phyloP scores from a whole-genome alignment of 2,329 filamentous ascomycete genomes.

The Talaromyces sp. region DNA sequence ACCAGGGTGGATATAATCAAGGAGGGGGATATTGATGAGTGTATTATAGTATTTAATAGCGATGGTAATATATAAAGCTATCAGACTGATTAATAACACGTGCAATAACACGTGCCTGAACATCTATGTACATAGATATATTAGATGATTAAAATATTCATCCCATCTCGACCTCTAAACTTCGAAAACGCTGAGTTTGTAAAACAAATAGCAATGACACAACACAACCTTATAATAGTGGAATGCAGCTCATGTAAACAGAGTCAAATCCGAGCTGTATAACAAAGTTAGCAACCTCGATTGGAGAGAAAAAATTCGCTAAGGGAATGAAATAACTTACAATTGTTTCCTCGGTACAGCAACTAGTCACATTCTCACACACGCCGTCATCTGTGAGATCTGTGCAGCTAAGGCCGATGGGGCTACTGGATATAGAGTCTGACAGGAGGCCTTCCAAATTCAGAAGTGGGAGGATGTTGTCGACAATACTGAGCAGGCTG shows the following conservation, averaged over 20 bases:
- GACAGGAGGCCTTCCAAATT: not conserved
- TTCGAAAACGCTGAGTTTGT: not conserved
- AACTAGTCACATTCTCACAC: constrained; percentile 7
- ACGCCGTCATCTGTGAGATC: not conserved
- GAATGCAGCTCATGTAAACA: not conserved
- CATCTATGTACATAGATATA: not conserved
- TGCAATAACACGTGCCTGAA: not conserved
- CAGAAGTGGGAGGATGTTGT: constrained; percentile 1
- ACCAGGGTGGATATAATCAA: constrained; percentile 4
- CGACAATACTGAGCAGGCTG: not conserved
- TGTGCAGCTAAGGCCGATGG: constrained; percentile 1
- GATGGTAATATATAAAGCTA: not conserved
- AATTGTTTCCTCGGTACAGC: constrained; percentile 3
- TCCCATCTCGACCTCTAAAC: not conserved
- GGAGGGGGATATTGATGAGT: not conserved
- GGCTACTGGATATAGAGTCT: not conserved
- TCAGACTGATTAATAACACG: not conserved
- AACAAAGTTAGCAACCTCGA: not conserved
- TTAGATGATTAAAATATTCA: not conserved
- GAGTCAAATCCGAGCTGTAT: not conserved
- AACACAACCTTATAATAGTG: not conserved
- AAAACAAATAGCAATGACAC: not conserved
- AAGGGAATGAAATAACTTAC: not conserved
- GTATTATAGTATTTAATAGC: not conserved
- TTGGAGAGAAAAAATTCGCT: too few species aligned